These are phyloP conservation scores for Neophaeococcomyces mojaviensis DNA, from an alignment of 2,329 filamentous ascomycete species.

Conservation along the genomic window DNA sequence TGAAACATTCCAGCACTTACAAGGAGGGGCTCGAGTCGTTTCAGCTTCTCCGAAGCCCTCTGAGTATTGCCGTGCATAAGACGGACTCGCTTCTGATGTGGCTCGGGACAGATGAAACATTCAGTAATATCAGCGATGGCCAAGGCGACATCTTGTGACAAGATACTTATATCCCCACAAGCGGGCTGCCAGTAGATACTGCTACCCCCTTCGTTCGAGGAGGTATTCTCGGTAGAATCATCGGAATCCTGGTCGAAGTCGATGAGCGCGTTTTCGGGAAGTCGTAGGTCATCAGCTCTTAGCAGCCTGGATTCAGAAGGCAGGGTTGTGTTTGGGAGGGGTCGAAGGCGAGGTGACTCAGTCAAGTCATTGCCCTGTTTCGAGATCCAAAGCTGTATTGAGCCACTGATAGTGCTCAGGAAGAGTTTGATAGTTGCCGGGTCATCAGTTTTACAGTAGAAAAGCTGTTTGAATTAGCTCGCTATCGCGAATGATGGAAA, in stretches of 20 bases:
- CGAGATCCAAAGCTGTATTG: conserved; percentile 7
- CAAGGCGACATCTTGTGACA: conserved; percentile 15
- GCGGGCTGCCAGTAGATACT: conserved; percentile 18
- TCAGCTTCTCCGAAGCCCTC: conserved; percentile 16
- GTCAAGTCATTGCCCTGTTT: conserved; percentile 7
- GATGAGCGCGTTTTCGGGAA: conserved; percentile 7
- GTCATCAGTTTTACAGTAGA: background rate
- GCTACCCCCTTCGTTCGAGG: conserved; percentile 11
- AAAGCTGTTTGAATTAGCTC: background rate
- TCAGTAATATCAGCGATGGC: conserved; percentile 16
- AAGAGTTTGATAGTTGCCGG: conserved; percentile 7
- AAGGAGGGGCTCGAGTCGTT: conserved; percentile 19
- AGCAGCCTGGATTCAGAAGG: background rate
- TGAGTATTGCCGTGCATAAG: conserved; percentile 17
- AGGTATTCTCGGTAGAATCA: conserved; percentile 14
- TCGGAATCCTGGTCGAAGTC: conserved; percentile 15
- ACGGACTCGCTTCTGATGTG: conserved; percentile 15
- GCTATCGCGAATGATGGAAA: background rate
- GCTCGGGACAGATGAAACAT: conserved; percentile 16
- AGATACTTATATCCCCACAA: conserved; percentile 17
- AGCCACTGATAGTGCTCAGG: conserved; percentile 11
- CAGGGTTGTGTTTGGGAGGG: background rate
- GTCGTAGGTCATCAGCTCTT: background rate
- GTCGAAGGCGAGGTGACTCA: conserved; percentile 6
- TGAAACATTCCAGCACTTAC: conserved; percentile 7